Conservation (phyloP, 2,329 filamentous ascomycete genomes). For the Verticillium longisporum region DNA sequence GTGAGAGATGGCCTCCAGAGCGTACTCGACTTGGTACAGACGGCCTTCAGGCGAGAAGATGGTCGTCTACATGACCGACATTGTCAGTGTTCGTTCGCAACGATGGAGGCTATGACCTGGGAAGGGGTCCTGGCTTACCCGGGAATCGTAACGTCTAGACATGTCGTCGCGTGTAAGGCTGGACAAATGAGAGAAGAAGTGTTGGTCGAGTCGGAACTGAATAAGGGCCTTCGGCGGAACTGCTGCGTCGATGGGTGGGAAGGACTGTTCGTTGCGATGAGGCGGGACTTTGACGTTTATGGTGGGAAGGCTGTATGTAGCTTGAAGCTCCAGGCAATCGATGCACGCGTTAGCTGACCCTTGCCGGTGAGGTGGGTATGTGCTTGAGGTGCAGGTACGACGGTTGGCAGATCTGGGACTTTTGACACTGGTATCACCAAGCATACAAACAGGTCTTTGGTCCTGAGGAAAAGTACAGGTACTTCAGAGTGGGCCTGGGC, state of each 20-base stretch:
- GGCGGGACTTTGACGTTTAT: slow-evolving; percentile 6
- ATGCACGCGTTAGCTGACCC: slow-evolving; percentile 11
- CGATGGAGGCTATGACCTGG: slow-evolving; percentile 16
- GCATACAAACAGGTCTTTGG: neutral
- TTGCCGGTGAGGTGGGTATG: neutral
- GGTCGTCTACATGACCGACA: slow-evolving; percentile 61
- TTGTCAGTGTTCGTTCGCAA: slow-evolving; percentile 12
- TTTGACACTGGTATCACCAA: neutral
- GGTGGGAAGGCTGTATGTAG: slow-evolving; percentile 6
- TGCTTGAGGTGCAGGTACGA: neutral
- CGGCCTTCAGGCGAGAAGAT: slow-evolving; percentile 99
- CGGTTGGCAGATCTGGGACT: rapidly evolving
- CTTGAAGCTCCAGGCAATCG: slow-evolving; percentile 15
- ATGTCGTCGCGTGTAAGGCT: slow-evolving; percentile 42
- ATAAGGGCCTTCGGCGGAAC: neutral
- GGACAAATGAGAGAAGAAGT: neutral
- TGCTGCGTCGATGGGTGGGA: neutral
- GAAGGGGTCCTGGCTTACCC: slow-evolving; percentile 52
- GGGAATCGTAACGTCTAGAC: slow-evolving; percentile 96
- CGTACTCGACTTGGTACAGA: slow-evolving; percentile 99
- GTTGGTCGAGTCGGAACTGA: neutral
- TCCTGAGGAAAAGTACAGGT: neutral
- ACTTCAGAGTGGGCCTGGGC: neutral
- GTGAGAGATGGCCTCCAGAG: slow-evolving; percentile 96
- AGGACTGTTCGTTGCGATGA: neutral